Evolutionary conservation across 2,329 filamentous ascomycete genomes (phyloP).

Genomic region (Trichoderma sp.): DNA sequence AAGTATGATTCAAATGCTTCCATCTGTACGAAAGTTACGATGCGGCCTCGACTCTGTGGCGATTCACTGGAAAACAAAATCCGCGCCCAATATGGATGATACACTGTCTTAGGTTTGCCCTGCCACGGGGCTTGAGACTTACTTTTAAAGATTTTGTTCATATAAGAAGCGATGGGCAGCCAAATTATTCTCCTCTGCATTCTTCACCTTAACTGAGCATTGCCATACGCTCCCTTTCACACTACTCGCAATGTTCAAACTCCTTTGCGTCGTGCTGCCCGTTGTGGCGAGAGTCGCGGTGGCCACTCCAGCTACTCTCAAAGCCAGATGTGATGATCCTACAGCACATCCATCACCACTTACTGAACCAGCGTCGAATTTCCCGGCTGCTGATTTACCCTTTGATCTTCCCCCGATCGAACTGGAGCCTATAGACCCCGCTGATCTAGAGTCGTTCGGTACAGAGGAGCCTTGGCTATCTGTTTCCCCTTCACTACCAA

Average conservation of each 20-base stretch:
- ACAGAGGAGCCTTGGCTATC: background rate
- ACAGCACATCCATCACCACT: background rate
- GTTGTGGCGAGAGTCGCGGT: slow-evolving; percentile 28
- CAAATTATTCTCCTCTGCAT: background rate
- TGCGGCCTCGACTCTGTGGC: background rate
- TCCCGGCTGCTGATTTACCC: background rate
- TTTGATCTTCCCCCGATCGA: background rate
- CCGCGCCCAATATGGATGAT: background rate
- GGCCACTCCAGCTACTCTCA: slow-evolving; percentile 20
- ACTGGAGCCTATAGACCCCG: background rate
- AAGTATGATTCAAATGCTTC: background rate
- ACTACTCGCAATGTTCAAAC: slow-evolving; percentile 25
- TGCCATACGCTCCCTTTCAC: background rate
- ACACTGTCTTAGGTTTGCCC: background rate
- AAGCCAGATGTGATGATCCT: background rate
- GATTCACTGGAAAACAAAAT: background rate
- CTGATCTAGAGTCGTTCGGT: background rate
- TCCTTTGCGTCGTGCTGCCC: slow-evolving; percentile 25
- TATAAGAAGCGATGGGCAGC: slow-evolving; percentile 3
- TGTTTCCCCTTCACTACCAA: background rate
- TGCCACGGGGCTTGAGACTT: background rate
- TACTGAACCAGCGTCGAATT: background rate
- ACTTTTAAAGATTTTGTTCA: background rate
- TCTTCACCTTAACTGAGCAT: background rate
- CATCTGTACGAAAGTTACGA: background rate